Base-by-base conservation (phyloP, 306 rosid species). In the Carpinus viminea region DNA sequence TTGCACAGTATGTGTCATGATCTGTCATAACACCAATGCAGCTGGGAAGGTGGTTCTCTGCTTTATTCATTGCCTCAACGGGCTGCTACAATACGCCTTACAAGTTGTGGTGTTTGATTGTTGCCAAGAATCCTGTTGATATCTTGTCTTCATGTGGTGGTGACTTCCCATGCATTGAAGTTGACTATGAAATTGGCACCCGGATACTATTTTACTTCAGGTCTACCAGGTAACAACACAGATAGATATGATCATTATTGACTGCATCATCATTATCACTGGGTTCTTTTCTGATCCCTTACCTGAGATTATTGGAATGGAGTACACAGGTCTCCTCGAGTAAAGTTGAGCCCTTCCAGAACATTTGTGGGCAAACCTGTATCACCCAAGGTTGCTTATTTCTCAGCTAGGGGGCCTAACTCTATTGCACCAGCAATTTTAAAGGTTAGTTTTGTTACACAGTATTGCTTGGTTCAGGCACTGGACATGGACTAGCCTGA, bases 401-500 rank as follows among this genome's bases (percentile, higher is more conserved):
- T 89, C 76, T 87, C 91, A 24, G 79, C 89, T 3, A 80, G 91
- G 76, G 93, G 89, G 26, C 91, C 93, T n/a, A 89, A 76, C 73
- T 81, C 91, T 46, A 78, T 82, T 18, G 75, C 91, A 38, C 86
- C 88, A 2, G 85, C 82, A 13, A 89, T 83, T 70, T 76, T 86
- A 28, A 86, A 86, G 90, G 90, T 86, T 83, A 18, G 38, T 12
- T 11, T 68, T 28, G 13, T 6, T n/a, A 21, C 41, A 16, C 8
- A 48, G 36, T 17, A 41, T 43, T 43, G 15, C n/a, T 65, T 16
- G 7, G 61, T 56, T 8, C 21, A 21, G 12, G 10, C 15, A n/a
- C 62, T 56, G 62, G 62, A 20, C 31, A 9, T 18, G 28, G 20
- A n/a, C 4, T 12, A 8, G 12, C 61, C 11, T n/a, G 61, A 55